Conservation (phyloP, 441 rosid species). For the Hura crepitans region DNA sequence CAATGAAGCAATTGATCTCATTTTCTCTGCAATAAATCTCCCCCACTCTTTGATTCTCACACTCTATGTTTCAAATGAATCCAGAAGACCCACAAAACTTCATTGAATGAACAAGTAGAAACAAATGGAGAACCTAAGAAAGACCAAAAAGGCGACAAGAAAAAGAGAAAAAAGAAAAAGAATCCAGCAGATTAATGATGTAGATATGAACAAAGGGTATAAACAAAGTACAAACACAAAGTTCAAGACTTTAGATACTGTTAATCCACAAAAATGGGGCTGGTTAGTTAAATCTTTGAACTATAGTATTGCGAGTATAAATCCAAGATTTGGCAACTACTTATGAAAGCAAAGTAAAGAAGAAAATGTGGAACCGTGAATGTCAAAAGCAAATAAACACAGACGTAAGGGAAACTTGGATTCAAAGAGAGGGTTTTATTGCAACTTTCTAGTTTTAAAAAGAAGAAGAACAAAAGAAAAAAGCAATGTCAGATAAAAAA, state of each 20-base stretch:
- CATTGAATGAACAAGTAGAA: slow-evolving; percentile 21
- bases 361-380: slow-evolving; percentile 29
- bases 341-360: slow-evolving; percentile 44
- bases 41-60: slow-evolving; percentile 24
- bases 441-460: slow-evolving; percentile 17
- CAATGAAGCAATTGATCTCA: slow-evolving; percentile 46
- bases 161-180: slow-evolving; percentile 5
- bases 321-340: slow-evolving; percentile 47
- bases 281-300: slow-evolving; percentile 1
- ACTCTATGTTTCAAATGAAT: slow-evolving; percentile 34
- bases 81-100: slow-evolving; percentile 26
- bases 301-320: slow-evolving; percentile 27
- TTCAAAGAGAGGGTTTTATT: slow-evolving; percentile 66
- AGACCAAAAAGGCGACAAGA: slow-evolving; percentile 21
- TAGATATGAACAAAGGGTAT: slow-evolving; percentile 27
- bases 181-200: slow-evolving; percentile 17
- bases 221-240: slow-evolving; percentile 17
- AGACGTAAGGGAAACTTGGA: slow-evolving; percentile 59
- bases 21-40: slow-evolving; percentile 40
- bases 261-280: slow-evolving; percentile 23
- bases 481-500: slow-evolving; percentile 3
- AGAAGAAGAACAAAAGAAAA: slow-evolving; percentile 15
- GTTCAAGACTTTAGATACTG: slow-evolving; percentile 23
- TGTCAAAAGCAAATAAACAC: slow-evolving; percentile 26
- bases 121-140: slow-evolving; percentile 20